These are phyloP conservation scores for Oryza punctata DNA, from an alignment of 176 grass and related monocot genomes.

Conservation along the genomic window DNA sequence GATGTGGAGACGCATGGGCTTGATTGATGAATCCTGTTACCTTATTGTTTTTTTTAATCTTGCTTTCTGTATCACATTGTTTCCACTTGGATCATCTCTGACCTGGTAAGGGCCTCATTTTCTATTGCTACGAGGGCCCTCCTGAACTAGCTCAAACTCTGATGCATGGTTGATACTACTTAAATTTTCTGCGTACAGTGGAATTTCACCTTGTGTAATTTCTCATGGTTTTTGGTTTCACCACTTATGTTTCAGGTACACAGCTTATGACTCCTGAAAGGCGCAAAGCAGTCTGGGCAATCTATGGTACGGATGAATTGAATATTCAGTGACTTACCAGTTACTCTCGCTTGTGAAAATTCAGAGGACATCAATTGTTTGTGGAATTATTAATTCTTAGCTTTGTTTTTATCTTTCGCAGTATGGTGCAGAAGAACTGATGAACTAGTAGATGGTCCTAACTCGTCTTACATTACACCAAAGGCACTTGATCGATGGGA, in stretches of 20 bases:
- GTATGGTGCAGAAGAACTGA: constrained; percentile 99
- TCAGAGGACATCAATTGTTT: not conserved
- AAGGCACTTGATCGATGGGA: constrained; percentile 87
- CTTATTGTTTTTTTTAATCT: constrained; percentile 7
- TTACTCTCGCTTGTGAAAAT: not conserved
- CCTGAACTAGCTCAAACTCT: not conserved
- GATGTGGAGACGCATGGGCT: constrained; percentile 24
- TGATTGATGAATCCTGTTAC: constrained; percentile 15
- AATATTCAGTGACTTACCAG: not conserved
- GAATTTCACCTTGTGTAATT: not conserved
- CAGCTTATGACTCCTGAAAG: constrained; percentile 89
- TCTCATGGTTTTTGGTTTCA: not conserved
- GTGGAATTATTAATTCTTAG: not conserved
- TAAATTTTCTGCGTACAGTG: not conserved
- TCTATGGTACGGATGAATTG: constrained; percentile 52
- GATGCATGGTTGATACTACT: not conserved
- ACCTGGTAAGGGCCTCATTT: not conserved
- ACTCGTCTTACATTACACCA: constrained; percentile 82
- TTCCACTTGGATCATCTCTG: constrained; percentile 25
- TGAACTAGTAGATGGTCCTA: constrained; percentile 95
- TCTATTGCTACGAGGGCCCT: constrained; percentile 7
- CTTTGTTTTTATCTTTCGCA: not conserved
- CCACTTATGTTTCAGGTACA: constrained; percentile 58
- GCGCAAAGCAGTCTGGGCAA: constrained; percentile 92
- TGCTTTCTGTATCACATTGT: not conserved